phyloP scores from a whole-genome alignment of 768 basidiomycete genomes.

The Phlebiopsis gigantea region DNA sequence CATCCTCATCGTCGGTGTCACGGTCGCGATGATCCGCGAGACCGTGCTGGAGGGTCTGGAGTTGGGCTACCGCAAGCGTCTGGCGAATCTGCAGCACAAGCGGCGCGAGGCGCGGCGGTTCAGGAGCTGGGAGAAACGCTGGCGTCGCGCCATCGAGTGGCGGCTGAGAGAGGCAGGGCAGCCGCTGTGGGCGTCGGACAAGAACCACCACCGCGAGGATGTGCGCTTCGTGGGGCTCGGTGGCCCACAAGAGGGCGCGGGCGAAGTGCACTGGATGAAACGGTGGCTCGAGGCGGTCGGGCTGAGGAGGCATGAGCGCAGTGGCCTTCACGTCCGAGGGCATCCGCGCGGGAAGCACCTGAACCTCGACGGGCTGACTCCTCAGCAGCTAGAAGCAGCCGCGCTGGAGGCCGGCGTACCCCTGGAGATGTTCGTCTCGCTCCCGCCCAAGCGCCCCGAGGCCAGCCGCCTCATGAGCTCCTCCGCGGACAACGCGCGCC shows the following conservation, averaged over 20 bases:
- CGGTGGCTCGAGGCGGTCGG: constrained; percentile 6
- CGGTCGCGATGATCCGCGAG: constrained; percentile 61
- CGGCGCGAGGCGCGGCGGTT: constrained; percentile 39
- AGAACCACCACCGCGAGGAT: constrained; percentile 9
- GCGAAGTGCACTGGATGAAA: constrained; percentile 9
- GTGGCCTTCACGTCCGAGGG: constrained; percentile 7
- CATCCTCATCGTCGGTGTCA: constrained; percentile 49
- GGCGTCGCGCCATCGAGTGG: constrained; percentile 60
- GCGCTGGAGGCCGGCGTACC: constrained; percentile 67
- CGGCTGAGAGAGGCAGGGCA: constrained; percentile 45
- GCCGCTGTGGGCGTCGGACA: constrained; percentile 50
- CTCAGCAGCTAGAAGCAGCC: constrained; percentile 50
- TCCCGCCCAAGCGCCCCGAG: not conserved
- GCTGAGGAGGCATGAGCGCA: not conserved
- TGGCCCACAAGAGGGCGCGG: constrained; percentile 4
- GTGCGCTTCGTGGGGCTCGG: constrained; percentile 13
- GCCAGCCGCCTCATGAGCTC: not conserved
- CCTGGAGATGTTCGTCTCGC: constrained; percentile 37
- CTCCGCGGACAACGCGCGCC: not conserved
- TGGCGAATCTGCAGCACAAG: constrained; percentile 39
- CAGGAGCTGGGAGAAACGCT: constrained; percentile 44
- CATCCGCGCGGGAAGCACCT: constrained; percentile 47
- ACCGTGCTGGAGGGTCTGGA: constrained; percentile 70
- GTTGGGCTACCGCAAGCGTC: constrained; percentile 53
- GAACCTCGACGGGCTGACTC: constrained; percentile 56